Evolutionary conservation across 371 early-diverging fungal species (phyloP).

Genomic region (Paraphysoderma sedebokerense): DNA sequence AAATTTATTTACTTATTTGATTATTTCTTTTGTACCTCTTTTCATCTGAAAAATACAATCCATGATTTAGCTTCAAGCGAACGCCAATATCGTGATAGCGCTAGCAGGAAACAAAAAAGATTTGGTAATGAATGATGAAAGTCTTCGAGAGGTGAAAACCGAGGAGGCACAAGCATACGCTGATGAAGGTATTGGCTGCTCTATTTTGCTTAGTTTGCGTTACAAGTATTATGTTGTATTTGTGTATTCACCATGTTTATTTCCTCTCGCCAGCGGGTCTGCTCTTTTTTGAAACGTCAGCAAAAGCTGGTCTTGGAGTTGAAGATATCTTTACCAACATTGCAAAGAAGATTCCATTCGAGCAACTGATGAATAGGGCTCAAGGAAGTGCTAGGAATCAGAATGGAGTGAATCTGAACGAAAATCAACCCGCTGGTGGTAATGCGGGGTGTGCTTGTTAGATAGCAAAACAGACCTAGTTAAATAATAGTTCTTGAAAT

Average conservation of each 20-base stretch:
- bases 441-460: too few species aligned
- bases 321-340: conserved; percentile 56
- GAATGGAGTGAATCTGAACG: conserved; percentile 1
- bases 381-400: background rate
- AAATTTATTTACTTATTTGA: too few species aligned
- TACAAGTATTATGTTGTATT: too few species aligned
- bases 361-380: background rate
- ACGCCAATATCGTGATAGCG: conserved; percentile 88
- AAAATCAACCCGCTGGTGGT: background rate
- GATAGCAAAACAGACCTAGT: too few species aligned
- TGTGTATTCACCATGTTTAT: too few species aligned
- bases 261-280: too few species aligned
- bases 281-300: conserved; percentile 84
- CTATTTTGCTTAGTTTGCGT: too few species aligned
- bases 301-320: conserved; percentile 76
- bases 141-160: conserved; percentile 11
- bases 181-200: too few species aligned
- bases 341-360: conserved; percentile 1
- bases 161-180: conserved; percentile 82
- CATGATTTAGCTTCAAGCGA: conserved; percentile 87
- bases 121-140: conserved; percentile 21
- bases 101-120: conserved; percentile 93
- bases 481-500: too few species aligned
- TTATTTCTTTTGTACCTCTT: too few species aligned
- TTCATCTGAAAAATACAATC: too few species aligned